Evolutionary conservation across 345 rosid species (phyloP), one percentile per base, ranked within the genome.

Genomic region (Eucalyptus pauciflora): DNA sequence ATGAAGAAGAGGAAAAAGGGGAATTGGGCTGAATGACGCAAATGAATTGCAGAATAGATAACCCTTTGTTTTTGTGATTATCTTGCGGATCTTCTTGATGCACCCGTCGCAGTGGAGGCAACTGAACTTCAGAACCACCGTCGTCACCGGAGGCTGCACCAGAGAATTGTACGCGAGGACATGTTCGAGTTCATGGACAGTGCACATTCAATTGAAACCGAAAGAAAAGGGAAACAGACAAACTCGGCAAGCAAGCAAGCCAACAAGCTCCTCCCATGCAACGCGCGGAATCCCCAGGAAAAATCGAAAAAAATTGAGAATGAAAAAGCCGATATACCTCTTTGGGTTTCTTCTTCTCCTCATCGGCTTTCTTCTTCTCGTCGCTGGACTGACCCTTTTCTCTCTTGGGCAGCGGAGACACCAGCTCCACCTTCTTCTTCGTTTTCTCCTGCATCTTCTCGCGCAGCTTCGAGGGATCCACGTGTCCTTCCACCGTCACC

Each of bases 21-120:
- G 46, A 52, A 48, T 41, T 80, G 49, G 83, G 48, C 24, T 10
- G 24, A 22, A 76, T 83, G n/a, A 37, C 49, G 54, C 41, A 20
- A 15, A 10, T 2, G 48, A 29, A 56, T 79, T 45, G 25, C 11
- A 7, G 24, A 3, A 46, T 12, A 13, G 37, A 46, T 7, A 22
- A 93, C 95, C 95, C 80, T 87, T 48, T n/a, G 92, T 89, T 58
- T 90, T 94, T 16, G 69, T 27, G 71, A 93, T 85, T 7, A 88
- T 87, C 81, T 80, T 92, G 88, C 86, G 89, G 86, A 94, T 94
- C 92, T 88, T 94, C 85, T 89, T 90, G 20, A 89, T 87, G 85
- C 94, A 94, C 3, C 95, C 94, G 69, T 90, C 81, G 87, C 95
- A 94, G 80, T 94, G 94, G 89, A 93, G 90, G 33, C 85, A 71